Conservation (phyloP, 116 monocot species). For the Papilionanthe hybrid region DNA sequence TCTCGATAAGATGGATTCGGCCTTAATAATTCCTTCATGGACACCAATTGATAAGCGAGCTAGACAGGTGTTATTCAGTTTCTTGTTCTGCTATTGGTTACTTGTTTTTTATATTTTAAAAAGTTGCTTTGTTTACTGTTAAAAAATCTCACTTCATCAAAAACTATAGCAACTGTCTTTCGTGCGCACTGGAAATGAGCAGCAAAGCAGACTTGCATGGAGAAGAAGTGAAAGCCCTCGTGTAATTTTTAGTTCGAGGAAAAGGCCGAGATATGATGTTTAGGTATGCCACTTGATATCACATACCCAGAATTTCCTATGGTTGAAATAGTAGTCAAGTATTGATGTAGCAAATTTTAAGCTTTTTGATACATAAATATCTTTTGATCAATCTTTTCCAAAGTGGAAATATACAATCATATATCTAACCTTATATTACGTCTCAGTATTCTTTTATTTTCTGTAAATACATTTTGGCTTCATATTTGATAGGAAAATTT, state of each 20-base stretch:
- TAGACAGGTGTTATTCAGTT: constrained; percentile 60
- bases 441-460: neutral
- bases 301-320: neutral
- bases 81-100: neutral
- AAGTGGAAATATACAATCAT: neutral
- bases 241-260: constrained; percentile 26
- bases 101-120: neutral
- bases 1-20: constrained; percentile 31
- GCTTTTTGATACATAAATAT: too few relatives aligned
- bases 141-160: neutral
- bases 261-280: constrained; percentile 39
- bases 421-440: too few relatives aligned
- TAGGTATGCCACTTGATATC: constrained; percentile 10
- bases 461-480: neutral
- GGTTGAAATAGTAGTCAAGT: neutral
- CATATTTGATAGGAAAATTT: neutral
- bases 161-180: constrained; percentile 76
- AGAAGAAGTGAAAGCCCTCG: constrained; percentile 58
- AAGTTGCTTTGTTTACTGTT: neutral
- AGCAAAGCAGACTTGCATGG: constrained; percentile 94
- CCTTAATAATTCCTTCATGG: constrained; percentile 53
- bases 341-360: neutral
- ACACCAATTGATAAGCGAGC: constrained; percentile 96
- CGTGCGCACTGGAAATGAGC: constrained; percentile 60
- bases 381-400: neutral